Percentiles rank a stretch among this genome's conserved stretches.
These are phyloP conservation scores for Boechera divaricarpa DNA, from an alignment of 345 rosid species.

Conservation along the genomic window DNA sequence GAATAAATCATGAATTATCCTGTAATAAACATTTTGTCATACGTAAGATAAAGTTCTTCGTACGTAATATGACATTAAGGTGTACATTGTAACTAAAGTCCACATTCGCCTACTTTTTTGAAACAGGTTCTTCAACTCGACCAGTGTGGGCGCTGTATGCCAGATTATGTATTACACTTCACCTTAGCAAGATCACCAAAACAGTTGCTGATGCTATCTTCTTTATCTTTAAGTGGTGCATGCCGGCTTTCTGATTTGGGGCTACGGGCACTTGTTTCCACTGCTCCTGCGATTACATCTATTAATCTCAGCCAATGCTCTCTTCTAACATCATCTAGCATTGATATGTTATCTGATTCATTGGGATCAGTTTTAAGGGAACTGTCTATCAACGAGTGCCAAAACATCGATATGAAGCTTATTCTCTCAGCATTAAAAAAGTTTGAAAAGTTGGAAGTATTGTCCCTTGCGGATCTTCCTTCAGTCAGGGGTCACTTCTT, in stretches of 20 bases:
- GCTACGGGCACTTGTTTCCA: slow-evolving; percentile 59
- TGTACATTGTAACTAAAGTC: slow-evolving; percentile 18
- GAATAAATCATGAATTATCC: neutral
- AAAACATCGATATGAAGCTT: slow-evolving; percentile 61
- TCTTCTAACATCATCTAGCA: slow-evolving; percentile 64
- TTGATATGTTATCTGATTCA: slow-evolving; percentile 59
- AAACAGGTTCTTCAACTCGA: slow-evolving; percentile 89
- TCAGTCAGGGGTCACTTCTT: slow-evolving; percentile 67
- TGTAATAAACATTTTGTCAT: neutral
- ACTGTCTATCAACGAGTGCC: slow-evolving; percentile 81
- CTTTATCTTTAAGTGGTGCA: slow-evolving; percentile 75
- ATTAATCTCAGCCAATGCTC: slow-evolving; percentile 87
- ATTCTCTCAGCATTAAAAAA: slow-evolving; percentile 68
- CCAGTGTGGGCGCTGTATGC: slow-evolving; percentile 80
- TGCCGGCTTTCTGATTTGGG: slow-evolving; percentile 86
- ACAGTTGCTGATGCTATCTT: slow-evolving; percentile 62
- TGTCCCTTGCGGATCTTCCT: slow-evolving; percentile 73
- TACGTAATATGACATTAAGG: neutral
- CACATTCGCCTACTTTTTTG: slow-evolving; percentile 27
- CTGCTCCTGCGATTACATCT: slow-evolving; percentile 67
- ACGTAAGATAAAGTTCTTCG: neutral
- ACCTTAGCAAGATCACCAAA: slow-evolving; percentile 63
- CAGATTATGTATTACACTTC: slow-evolving; percentile 60
- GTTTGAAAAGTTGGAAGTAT: slow-evolving; percentile 66
- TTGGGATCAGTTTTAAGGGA: slow-evolving; percentile 72